These are phyloP conservation scores for Elongisporangium undulatum DNA, from an alignment of 352 stramenopile genomes.

Conservation along the genomic window DNA sequence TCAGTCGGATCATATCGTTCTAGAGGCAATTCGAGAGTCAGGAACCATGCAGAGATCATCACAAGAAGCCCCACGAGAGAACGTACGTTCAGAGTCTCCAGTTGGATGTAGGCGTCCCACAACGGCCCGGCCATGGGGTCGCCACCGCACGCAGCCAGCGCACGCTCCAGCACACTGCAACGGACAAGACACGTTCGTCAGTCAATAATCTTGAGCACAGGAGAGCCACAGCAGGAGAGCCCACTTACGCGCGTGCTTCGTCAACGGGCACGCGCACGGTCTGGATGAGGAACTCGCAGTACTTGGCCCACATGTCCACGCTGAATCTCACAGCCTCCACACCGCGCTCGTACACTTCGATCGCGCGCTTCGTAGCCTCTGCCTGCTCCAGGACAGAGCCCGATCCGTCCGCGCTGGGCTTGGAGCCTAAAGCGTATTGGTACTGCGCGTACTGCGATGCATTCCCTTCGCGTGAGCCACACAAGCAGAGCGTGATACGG, in stretches of 20 bases:
- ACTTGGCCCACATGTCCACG: slow-evolving; percentile 85
- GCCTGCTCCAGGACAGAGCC: slow-evolving; percentile 29
- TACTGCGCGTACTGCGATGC: slow-evolving; percentile 63
- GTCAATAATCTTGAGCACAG: slow-evolving; percentile 5
- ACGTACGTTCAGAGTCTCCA: slow-evolving; percentile 74
- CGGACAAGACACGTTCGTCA: slow-evolving; percentile 1
- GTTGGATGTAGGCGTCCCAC: slow-evolving; percentile 76
- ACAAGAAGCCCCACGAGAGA: neutral
- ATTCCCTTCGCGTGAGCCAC: neutral
- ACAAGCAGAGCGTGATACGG: neutral
- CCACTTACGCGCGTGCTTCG: slow-evolving; percentile 50
- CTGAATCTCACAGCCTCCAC: slow-evolving; percentile 58
- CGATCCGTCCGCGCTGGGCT: slow-evolving; percentile 28
- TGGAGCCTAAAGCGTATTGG: slow-evolving; percentile 38
- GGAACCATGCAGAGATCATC: neutral
- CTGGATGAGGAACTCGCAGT: slow-evolving; percentile 72
- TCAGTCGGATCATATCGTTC: slow-evolving; percentile 80
- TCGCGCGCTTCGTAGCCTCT: slow-evolving; percentile 41
- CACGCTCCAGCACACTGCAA: slow-evolving; percentile 50
- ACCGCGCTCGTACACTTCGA: slow-evolving; percentile 64
- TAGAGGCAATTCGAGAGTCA: slow-evolving; percentile 12
- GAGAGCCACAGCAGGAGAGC: neutral
- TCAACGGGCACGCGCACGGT: slow-evolving; percentile 53
- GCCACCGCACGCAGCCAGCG: slow-evolving; percentile 49
- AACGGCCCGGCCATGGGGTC: slow-evolving; percentile 64